A percentile compares a stretch with the other conserved stretches of the same genome.
phyloP scores from a whole-genome alignment of 768 basidiomycete genomes.

The Peribolospora kevripleyi region DNA sequence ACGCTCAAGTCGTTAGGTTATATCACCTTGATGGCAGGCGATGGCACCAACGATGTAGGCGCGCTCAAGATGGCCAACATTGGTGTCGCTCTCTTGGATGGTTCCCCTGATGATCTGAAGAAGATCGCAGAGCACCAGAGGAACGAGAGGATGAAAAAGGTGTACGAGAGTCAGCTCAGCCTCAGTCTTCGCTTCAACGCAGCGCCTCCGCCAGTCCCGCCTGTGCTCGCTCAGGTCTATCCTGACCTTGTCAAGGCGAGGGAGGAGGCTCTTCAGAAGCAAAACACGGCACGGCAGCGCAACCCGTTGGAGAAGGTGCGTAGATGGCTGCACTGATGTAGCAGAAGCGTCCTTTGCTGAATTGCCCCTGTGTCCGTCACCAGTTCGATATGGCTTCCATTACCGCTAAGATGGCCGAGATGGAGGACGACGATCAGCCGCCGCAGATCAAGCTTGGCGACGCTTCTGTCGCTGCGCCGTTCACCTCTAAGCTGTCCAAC shows the following conservation, averaged over 20 bases:
- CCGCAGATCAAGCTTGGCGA: conserved; percentile 99
- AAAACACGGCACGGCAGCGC: conserved; percentile 39
- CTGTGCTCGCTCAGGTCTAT: conserved; percentile 59
- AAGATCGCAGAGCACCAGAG: conserved; percentile 83
- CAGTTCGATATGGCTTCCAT: conserved; percentile 57
- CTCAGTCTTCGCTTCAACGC: conserved; percentile 76
- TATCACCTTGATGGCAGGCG: conserved; percentile 88
- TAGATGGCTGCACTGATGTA: neutral
- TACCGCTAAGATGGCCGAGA: conserved; percentile 62
- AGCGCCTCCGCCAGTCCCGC: conserved; percentile 77
- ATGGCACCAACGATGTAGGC: conserved; percentile 96
- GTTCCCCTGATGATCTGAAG: conserved; percentile 68
- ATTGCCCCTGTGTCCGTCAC: neutral
- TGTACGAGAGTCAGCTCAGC: conserved; percentile 84
- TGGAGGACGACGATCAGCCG: conserved; percentile 78
- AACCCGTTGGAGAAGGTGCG: conserved; percentile 79
- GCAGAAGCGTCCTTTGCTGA: neutral
- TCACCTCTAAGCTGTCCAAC: conserved; percentile 94
- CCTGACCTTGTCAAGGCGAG: conserved; percentile 82
- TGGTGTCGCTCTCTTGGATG: conserved; percentile 76
- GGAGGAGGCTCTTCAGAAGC: conserved; percentile 44
- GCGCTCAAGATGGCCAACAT: conserved; percentile 96
- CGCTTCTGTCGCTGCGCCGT: conserved; percentile 92
- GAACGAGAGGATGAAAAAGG: conserved; percentile 76
- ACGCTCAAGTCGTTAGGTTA: conserved; percentile 73